These are phyloP conservation scores for Sarcodon sp. DNA, from an alignment of 768 basidiomycete genomes.

Conservation along the genomic window DNA sequence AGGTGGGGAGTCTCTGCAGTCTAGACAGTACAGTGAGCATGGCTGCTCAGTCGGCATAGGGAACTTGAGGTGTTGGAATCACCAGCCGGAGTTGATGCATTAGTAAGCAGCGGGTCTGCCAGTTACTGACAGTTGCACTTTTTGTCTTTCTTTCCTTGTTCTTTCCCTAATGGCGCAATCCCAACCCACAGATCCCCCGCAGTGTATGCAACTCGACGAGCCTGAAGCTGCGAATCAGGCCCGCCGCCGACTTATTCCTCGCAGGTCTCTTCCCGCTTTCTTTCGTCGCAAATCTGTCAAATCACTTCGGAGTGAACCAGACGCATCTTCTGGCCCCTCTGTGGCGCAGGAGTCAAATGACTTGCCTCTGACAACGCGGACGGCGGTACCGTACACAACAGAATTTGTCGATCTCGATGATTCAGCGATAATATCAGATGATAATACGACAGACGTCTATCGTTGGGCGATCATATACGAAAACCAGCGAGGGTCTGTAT, in stretches of 20 bases:
- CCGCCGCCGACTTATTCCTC: slow-evolving; percentile 20
- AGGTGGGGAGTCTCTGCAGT: not conserved
- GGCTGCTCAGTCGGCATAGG: no score
- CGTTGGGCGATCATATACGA: slow-evolving; percentile 74
- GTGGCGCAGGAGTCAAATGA: not conserved
- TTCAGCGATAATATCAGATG: slow-evolving; percentile 4
- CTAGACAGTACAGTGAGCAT: no score
- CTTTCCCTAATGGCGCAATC: not conserved
- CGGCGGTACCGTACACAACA: not conserved
- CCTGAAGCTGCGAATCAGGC: slow-evolving; percentile 30
- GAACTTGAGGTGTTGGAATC: no score
- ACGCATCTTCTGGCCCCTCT: not conserved
- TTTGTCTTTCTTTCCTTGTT: not conserved
- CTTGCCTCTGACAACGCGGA: not conserved
- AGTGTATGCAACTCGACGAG: slow-evolving; percentile 25
- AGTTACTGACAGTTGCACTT: not conserved
- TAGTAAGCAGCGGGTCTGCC: no score
- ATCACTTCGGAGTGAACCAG: not conserved
- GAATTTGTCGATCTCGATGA: slow-evolving; percentile 6
- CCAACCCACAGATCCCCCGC: slow-evolving; percentile 15
- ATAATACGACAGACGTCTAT: slow-evolving; percentile 35
- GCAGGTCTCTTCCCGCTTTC: slow-evolving; percentile 4
- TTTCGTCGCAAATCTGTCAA: not conserved
- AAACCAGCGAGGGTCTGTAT: slow-evolving; percentile 66
- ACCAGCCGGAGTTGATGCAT: no score